Evolutionary conservation across 345 rosid species (phyloP).

Genomic region (Jatropha curcas): DNA sequence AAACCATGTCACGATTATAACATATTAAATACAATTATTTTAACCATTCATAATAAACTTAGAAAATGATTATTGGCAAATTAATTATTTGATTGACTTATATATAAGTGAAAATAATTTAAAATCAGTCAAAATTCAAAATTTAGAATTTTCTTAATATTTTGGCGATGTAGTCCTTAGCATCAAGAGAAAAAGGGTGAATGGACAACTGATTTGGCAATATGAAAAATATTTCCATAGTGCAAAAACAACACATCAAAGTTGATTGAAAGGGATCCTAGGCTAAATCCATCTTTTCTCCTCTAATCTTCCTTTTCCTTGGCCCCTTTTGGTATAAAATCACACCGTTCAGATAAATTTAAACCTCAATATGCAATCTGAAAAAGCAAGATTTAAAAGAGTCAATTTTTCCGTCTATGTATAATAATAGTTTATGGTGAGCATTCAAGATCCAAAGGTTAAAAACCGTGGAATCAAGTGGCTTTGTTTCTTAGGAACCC

Average conservation of each 20-base stretch:
- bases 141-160: too few relatives aligned
- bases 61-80: too few relatives aligned
- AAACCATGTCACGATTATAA: too few relatives aligned
- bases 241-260: background rate
- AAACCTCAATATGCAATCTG: background rate
- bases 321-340: too few relatives aligned
- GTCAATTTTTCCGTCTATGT: constrained; percentile 17
- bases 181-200: background rate
- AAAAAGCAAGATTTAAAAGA: background rate
- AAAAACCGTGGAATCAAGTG: background rate
- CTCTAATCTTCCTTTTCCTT: background rate
- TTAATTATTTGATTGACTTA: too few relatives aligned
- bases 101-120: too few relatives aligned
- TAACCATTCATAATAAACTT: too few relatives aligned
- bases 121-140: too few relatives aligned
- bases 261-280: constrained; percentile 5
- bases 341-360: too few relatives aligned
- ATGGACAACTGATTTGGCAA: background rate
- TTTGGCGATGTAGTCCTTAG: too few relatives aligned
- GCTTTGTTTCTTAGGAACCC: constrained; percentile 6
- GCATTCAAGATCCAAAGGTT: too few relatives aligned
- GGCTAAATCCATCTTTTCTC: constrained; percentile 1
- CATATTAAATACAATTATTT: too few relatives aligned
- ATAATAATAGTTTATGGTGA: background rate
- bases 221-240: background rate